Percentiles rank a stretch among this genome's conserved stretches.
Conservation (phyloP, 1,284 basidiomycete species). For the Ustanciosporium gigantosporum region DNA sequence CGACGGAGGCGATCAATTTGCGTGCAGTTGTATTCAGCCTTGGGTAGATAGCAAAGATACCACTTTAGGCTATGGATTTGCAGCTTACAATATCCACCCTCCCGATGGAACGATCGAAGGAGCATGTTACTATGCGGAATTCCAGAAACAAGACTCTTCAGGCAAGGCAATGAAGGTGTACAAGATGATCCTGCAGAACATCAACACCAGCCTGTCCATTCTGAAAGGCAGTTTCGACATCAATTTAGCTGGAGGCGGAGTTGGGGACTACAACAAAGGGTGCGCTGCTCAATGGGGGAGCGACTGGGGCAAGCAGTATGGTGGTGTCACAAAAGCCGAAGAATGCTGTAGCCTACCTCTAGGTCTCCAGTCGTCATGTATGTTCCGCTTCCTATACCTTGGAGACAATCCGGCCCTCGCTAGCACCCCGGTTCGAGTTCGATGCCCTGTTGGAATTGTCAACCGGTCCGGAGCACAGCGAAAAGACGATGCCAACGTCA, state of each 20-base stretch:
- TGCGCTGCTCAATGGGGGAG: constrained; percentile 21
- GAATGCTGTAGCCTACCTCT: constrained; percentile 19
- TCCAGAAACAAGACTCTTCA: constrained; percentile 9
- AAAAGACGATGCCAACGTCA: constrained; percentile 11
- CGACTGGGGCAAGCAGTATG: constrained; percentile 12
- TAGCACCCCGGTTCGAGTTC: constrained; percentile 12
- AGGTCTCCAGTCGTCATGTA: constrained; percentile 15
- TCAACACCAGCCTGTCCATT: constrained; percentile 20
- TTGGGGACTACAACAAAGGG: constrained; percentile 17
- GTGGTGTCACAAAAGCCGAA: constrained; percentile 15
- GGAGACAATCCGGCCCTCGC: constrained; percentile 17
- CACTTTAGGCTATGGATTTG: constrained; percentile 18
- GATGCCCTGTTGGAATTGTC: constrained; percentile 21
- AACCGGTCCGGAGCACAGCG: constrained; percentile 22
- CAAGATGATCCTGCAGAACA: constrained; percentile 33
- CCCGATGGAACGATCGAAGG: constrained; percentile 15
- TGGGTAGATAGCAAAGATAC: constrained; percentile 20
- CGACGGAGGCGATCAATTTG: constrained; percentile 16
- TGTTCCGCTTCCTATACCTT: constrained; percentile 15
- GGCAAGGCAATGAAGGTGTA: constrained; percentile 21
- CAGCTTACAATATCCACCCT: constrained; percentile 20
- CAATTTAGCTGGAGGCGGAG: constrained; percentile 22
- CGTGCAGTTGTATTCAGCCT: constrained; percentile 19
- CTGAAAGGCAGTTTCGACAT: constrained; percentile 20
- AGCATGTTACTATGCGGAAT: constrained; percentile 18